Evolutionary conservation across 306 rosid species (phyloP).

Genomic region (Rosa lucieae): DNA sequence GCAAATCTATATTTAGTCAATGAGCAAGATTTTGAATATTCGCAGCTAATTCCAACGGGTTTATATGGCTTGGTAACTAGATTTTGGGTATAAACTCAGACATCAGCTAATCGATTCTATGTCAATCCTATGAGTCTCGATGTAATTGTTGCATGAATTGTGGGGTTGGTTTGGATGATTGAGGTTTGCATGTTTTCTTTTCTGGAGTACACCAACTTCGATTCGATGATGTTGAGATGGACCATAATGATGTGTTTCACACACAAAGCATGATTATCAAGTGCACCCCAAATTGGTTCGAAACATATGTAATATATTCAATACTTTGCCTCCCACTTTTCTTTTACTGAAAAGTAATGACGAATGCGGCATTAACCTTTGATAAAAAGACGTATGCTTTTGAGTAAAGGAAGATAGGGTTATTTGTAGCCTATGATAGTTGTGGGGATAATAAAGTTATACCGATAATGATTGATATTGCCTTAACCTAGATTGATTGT

Average conservation of each 20-base stretch:
- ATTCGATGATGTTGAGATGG: too few relatives aligned
- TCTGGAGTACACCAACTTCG: too few relatives aligned
- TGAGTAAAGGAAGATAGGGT: constrained; percentile 32
- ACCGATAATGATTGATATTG: constrained; percentile 45
- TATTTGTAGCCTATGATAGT: constrained; percentile 21
- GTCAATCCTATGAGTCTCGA: too few relatives aligned
- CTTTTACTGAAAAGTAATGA: constrained; percentile 39
- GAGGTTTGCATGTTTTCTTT: too few relatives aligned
- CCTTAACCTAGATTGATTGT: constrained; percentile 1
- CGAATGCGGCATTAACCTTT: constrained; percentile 28
- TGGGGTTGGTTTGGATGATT: too few relatives aligned
- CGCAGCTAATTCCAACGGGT: too few relatives aligned
- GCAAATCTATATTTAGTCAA: too few relatives aligned
- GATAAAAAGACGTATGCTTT: constrained; percentile 37
- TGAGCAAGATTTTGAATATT: too few relatives aligned
- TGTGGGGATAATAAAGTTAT: constrained; percentile 27
- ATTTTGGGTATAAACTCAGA: too few relatives aligned
- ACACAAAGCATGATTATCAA: background rate
- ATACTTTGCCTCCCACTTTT: constrained; percentile 3
- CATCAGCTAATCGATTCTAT: too few relatives aligned
- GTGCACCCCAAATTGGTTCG: background rate
- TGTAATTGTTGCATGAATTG: too few relatives aligned
- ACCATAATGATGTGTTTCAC: background rate
- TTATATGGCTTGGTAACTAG: too few relatives aligned
- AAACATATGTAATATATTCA: background rate